Evolutionary conservation across 306 rosid genomes (phyloP).

Genomic region (Rubus parviflorus): DNA sequence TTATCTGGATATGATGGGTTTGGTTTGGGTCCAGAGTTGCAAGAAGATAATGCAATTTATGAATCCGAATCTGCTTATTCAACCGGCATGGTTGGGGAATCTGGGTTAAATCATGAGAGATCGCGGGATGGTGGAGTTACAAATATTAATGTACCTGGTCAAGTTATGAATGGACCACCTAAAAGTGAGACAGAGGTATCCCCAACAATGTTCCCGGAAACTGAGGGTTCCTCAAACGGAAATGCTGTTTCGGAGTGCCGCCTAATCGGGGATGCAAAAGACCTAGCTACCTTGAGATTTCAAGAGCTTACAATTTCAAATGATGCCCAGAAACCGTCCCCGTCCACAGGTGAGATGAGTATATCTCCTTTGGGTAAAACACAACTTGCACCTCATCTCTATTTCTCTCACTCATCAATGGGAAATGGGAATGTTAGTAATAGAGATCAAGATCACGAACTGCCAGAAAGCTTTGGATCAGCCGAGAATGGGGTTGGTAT

Average conservation of each 20-base stretch:
- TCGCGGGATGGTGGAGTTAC: conserved; percentile 19
- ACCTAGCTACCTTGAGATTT: conserved; percentile 38
- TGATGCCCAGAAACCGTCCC: conserved; percentile 27
- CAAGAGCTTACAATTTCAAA: conserved; percentile 37
- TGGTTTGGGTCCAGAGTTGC: conserved; percentile 27
- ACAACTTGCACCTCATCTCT: conserved; percentile 28
- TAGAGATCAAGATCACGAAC: conserved; percentile 18
- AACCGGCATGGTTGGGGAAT: conserved; percentile 21
- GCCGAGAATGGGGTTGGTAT: conserved; percentile 27
- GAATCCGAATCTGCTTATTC: conserved; percentile 19
- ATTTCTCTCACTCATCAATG: conserved; percentile 9
- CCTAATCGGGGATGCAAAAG: conserved; percentile 46
- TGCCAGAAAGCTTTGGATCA: conserved; percentile 18
- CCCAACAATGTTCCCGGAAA: conserved; percentile 13
- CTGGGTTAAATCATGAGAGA: conserved; percentile 23
- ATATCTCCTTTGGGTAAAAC: conserved; percentile 24
- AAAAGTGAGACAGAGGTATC: conserved; percentile 13
- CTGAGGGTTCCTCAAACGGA: conserved; percentile 24
- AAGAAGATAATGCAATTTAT: conserved; percentile 28
- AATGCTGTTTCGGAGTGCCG: conserved; percentile 33
- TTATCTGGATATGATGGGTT: conserved; percentile 26
- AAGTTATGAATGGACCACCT: conserved; percentile 18
- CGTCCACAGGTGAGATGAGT: conserved; percentile 19
- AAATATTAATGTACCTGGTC: conserved; percentile 20
- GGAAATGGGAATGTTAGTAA: conserved; percentile 31